A percentile compares a stretch with the other conserved stretches of the same genome.
Conservation (phyloP, 805 yeast species). For the Metschnikowia drakensbergensis region DNA sequence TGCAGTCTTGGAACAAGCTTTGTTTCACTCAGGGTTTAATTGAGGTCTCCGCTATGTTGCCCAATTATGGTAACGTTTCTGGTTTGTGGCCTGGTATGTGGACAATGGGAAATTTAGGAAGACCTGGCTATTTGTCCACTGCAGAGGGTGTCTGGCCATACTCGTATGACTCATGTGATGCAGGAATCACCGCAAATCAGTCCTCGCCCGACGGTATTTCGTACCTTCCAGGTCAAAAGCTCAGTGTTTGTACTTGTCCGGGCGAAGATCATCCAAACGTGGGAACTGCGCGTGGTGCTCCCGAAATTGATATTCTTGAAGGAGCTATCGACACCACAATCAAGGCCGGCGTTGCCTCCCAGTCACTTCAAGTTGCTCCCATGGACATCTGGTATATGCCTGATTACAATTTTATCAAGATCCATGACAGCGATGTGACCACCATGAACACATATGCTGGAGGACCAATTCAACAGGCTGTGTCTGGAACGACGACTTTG, state of each 20-base stretch:
- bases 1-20: conserved; percentile 38
- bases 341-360: conserved; percentile 26
- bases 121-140: conserved; percentile 35
- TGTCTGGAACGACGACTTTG: conserved; percentile 33
- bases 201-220: conserved; percentile 39
- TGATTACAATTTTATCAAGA: conserved; percentile 32
- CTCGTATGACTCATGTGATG: conserved; percentile 35
- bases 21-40: conserved; percentile 34
- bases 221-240: conserved; percentile 35
- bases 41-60: conserved; percentile 28
- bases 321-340: conserved; percentile 18
- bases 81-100: conserved; percentile 41
- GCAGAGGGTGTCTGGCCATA: conserved; percentile 42
- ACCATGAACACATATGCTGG: conserved; percentile 38
- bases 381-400: conserved; percentile 43
- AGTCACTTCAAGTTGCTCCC: conserved; percentile 43
- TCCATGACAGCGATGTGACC: conserved; percentile 27
- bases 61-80: conserved; percentile 28
- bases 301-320: conserved; percentile 27
- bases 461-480: conserved; percentile 38
- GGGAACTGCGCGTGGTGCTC: conserved; percentile 39
- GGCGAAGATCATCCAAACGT: conserved; percentile 37
- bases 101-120: conserved; percentile 37
- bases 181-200: conserved; percentile 37
- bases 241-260: conserved; percentile 31